These are phyloP conservation scores for Orbilia brochopaga DNA, from an alignment of 2,329 filamentous ascomycete species.

Conservation along the genomic window DNA sequence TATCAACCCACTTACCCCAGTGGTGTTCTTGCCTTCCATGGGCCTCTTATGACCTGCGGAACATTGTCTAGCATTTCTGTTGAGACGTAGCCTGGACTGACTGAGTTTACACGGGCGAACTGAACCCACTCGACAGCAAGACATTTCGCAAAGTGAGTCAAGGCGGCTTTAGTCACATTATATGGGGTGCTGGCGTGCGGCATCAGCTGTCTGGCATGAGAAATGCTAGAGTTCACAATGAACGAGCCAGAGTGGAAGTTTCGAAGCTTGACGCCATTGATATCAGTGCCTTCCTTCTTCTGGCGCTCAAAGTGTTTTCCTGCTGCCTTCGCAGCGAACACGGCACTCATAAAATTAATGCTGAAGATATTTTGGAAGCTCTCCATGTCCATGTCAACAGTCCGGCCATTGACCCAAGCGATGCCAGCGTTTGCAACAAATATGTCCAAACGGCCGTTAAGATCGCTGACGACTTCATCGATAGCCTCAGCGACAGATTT, in stretches of 20 bases:
- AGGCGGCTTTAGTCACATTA: conserved; percentile 73
- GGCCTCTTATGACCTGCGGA: conserved; percentile 69
- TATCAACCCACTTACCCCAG: conserved; percentile 65
- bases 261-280: conserved; percentile 62
- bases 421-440: conserved; percentile 82
- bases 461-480: conserved; percentile 66
- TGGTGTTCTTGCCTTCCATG: conserved; percentile 79
- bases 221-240: conserved; percentile 79
- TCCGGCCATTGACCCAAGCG: conserved; percentile 62
- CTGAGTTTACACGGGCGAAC: conserved; percentile 73
- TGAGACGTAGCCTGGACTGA: conserved; percentile 77
- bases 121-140: conserved; percentile 78
- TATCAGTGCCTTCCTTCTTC: conserved; percentile 23
- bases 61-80: conserved; percentile 74
- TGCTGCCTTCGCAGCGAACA: conserved; percentile 75
- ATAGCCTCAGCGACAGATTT: conserved; percentile 64
- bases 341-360: conserved; percentile 77
- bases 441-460: conserved; percentile 76
- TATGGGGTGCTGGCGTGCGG: conserved; percentile 77
- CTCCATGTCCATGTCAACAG: conserved; percentile 12
- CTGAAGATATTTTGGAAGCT: conserved; percentile 65
- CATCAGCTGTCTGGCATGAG: conserved; percentile 76
- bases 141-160: conserved; percentile 64
- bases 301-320: conserved; percentile 74
- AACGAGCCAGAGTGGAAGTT: conserved; percentile 72